phyloP scores from a whole-genome alignment of 2,329 filamentous ascomycete species.

The Diaporthe caulivora region DNA sequence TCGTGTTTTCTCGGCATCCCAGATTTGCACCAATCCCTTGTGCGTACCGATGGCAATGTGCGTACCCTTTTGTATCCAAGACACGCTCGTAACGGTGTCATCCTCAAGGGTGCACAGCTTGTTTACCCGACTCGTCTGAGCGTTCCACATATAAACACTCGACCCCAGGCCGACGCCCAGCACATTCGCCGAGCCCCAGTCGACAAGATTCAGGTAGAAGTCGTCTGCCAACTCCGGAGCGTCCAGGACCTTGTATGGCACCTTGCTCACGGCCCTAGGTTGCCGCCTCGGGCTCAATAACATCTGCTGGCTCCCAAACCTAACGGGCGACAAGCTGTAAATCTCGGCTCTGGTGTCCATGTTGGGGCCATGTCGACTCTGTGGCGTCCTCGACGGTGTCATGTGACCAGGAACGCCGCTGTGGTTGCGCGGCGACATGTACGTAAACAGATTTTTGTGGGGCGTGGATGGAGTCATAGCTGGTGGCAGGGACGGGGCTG shows the following conservation, averaged over 20 bases:
- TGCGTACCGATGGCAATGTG: conserved; percentile 96
- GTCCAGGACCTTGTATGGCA: conserved; percentile 97
- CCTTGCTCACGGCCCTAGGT: conserved; percentile 91
- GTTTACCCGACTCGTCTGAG: conserved; percentile 88
- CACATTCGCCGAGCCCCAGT: conserved; percentile 97
- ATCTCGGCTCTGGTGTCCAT: conserved; percentile 91
- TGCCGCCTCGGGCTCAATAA: conserved; percentile 90
- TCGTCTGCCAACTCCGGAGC: conserved; percentile 96
- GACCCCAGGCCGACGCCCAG: conserved; percentile 92
- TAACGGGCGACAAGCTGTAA: conserved; percentile 94
- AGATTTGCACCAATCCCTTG: conserved; percentile 96
- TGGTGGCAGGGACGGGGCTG: conserved; percentile 74
- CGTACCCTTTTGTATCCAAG: conserved; percentile 97
- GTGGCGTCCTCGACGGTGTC: conserved; percentile 89
- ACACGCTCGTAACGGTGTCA: conserved; percentile 95
- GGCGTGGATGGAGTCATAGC: conserved; percentile 92
- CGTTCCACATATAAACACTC: conserved; percentile 99
- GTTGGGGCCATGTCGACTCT: conserved; percentile 88
- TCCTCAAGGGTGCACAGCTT: conserved; percentile 94
- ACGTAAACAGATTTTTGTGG: conserved; percentile 96
- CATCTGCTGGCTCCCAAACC: conserved; percentile 93
- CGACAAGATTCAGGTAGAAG: conserved; percentile 96
- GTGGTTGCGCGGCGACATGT: conserved; percentile 81
- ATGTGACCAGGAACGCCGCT: conserved; percentile 81
- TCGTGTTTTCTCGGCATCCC: conserved; percentile 90